Evolutionary conservation across 768 basidiomycete species (phyloP).

Genomic region (Cyclocybe aegerita): DNA sequence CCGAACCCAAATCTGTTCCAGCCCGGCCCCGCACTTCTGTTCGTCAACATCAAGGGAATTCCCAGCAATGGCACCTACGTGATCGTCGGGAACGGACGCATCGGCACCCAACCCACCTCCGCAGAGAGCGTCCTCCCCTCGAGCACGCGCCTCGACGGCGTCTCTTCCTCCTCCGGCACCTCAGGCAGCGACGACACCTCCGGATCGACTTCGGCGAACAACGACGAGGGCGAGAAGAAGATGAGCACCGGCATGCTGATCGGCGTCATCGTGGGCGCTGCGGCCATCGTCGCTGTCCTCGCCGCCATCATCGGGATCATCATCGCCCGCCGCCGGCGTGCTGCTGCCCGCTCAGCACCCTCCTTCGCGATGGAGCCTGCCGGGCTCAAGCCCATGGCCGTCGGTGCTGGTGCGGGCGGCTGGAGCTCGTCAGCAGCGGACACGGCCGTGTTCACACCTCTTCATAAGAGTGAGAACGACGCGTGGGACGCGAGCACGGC

Average conservation of each 20-base stretch:
- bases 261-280: constrained; percentile 48
- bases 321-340: constrained; percentile 47
- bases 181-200: background rate
- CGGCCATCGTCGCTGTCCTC: constrained; percentile 45
- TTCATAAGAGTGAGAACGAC: constrained; percentile 21
- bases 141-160: constrained; percentile 38
- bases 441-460: too few relatives aligned
- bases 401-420: constrained; percentile 6
- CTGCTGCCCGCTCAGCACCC: constrained; percentile 23
- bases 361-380: constrained; percentile 11
- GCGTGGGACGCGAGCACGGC: constrained; percentile 59
- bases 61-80: constrained; percentile 77
- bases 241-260: constrained; percentile 10
- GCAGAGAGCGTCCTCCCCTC: constrained; percentile 44
- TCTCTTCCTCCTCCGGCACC: background rate
- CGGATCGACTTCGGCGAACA: constrained; percentile 3
- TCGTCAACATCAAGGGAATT: constrained; percentile 79
- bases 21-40: constrained; percentile 84
- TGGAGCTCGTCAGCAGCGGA: too few relatives aligned
- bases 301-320: constrained; percentile 51
- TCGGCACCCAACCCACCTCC: constrained; percentile 65
- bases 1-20: constrained; percentile 83
- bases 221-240: background rate
- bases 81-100: constrained; percentile 73
- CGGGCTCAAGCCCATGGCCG: constrained; percentile 2